A percentile compares a stretch with the other conserved stretches of the same genome.
These are phyloP conservation scores for Globisporangium takayamanum DNA, from an alignment of 352 stramenopile genomes.

Conservation along the genomic window DNA sequence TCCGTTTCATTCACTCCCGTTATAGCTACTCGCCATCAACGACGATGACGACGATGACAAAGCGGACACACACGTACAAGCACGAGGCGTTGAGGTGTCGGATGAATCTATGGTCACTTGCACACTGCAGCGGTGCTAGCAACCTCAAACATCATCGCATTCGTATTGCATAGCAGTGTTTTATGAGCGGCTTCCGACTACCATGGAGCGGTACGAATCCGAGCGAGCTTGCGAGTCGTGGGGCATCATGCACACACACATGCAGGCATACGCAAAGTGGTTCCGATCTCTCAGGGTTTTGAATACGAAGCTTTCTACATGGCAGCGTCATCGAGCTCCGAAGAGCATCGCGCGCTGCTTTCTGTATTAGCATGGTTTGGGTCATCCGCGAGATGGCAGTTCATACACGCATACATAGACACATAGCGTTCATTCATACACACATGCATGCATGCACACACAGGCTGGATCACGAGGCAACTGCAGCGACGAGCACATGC, in stretches of 20 bases:
- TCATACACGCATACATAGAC: conserved; percentile 2
- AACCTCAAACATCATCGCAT: conserved; percentile 76
- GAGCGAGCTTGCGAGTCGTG: conserved; percentile 52
- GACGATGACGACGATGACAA: too few species aligned
- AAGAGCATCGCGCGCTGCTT: conserved; percentile 19
- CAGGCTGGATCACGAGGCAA: too few species aligned
- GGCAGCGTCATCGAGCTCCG: conserved; percentile 5
- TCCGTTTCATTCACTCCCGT: too few species aligned
- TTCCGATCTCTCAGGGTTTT: conserved; percentile 67
- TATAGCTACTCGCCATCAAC: too few species aligned
- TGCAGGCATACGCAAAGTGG: neutral
- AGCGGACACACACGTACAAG: neutral
- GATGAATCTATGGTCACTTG: conserved; percentile 74
- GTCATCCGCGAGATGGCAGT: conserved; percentile 43
- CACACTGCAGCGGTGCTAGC: conserved; percentile 45
- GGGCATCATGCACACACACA: conserved; percentile 1
- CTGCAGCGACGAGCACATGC: neutral
- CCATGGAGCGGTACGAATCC: conserved; percentile 33
- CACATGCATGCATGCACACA: neutral
- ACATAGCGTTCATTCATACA: neutral
- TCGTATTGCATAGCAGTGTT: conserved; percentile 36
- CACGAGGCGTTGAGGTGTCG: conserved; percentile 13
- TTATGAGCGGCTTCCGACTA: conserved; percentile 44
- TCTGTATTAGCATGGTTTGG: conserved; percentile 82
- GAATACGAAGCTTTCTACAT: conserved; percentile 75